These are phyloP conservation scores for Besnoitia besnoiti DNA, from an alignment of 169 alveolate genomes.

Conservation along the genomic window DNA sequence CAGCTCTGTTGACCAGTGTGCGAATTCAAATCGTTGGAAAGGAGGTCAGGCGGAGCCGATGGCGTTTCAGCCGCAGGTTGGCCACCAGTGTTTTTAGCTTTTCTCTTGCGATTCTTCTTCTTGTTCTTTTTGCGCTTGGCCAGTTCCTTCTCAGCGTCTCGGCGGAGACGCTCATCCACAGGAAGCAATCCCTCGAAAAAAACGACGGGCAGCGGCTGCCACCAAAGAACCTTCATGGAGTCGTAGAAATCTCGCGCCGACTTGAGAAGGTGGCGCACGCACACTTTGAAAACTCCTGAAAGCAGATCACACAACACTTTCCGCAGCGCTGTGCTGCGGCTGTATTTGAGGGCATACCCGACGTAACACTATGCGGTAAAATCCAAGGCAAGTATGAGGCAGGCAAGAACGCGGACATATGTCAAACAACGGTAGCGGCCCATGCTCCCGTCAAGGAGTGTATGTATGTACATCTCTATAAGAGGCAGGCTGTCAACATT, in stretches of 20 bases:
- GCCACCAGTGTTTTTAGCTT: not conserved
- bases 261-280: conserved; percentile 54
- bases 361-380: too few species aligned
- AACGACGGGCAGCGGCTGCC: conserved; percentile 42
- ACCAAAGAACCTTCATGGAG: conserved; percentile 6
- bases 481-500: too few species aligned
- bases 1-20: not conserved
- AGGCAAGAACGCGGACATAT: too few species aligned
- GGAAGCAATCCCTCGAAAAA: not conserved
- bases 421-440: too few species aligned
- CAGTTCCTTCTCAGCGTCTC: not conserved
- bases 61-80: not conserved
- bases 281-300: conserved; percentile 53
- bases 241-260: conserved; percentile 12
- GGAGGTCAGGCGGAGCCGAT: too few species aligned
- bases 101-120: conserved; percentile 13
- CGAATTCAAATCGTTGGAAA: not conserved
- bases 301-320: too few species aligned
- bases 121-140: not conserved
- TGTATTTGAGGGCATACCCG: too few species aligned
- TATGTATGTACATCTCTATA: too few species aligned
- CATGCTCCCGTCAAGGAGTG: too few species aligned
- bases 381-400: too few species aligned
- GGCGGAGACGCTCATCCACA: not conserved
- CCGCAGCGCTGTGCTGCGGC: too few species aligned